Evolutionary conservation across 2,329 filamentous ascomycete species (phyloP).

Genomic region (Ceratocystis cacaofunesta): DNA sequence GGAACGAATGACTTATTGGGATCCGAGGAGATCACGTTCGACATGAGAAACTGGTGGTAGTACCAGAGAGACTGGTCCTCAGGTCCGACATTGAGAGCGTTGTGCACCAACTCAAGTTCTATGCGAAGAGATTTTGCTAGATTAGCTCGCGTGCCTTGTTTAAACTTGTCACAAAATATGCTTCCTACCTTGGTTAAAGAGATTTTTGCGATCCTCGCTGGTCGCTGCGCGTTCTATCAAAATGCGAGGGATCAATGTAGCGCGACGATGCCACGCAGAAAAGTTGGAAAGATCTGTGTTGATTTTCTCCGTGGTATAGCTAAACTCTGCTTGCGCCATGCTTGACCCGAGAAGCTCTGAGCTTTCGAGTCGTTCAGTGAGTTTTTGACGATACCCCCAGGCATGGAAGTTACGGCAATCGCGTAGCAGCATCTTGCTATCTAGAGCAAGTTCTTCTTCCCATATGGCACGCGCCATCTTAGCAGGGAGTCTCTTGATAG

Average conservation of each 20-base stretch:
- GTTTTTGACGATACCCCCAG: slow-evolving; percentile 76
- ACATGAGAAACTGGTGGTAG: slow-evolving; percentile 80
- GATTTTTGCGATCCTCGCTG: slow-evolving; percentile 44
- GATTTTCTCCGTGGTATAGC: slow-evolving; percentile 85
- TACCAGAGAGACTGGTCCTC: slow-evolving; percentile 96
- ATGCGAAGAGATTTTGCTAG: neutral
- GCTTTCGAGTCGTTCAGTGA: slow-evolving; percentile 62
- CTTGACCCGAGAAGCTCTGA: slow-evolving; percentile 36
- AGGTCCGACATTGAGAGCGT: slow-evolving; percentile 73
- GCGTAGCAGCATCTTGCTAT: slow-evolving; percentile 71
- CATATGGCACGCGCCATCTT: slow-evolving; percentile 51
- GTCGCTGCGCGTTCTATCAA: slow-evolving; percentile 55
- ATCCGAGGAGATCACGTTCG: slow-evolving; percentile 42
- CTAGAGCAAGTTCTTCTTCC: slow-evolving; percentile 69
- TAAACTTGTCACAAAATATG: neutral
- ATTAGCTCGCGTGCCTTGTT: neutral
- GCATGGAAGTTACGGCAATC: slow-evolving; percentile 93
- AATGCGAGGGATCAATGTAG: slow-evolving; percentile 64
- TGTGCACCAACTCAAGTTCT: slow-evolving; percentile 63
- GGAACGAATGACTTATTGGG: slow-evolving; percentile 46
- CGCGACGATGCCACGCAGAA: slow-evolving; percentile 88
- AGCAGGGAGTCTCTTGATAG: slow-evolving; percentile 46
- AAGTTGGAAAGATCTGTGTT: slow-evolving; percentile 79
- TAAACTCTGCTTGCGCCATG: slow-evolving; percentile 68
- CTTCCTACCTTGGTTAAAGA: slow-evolving; percentile 54